Percentiles rank a stretch among this genome's conserved stretches.
Evolutionary conservation across 2,329 filamentous ascomycete species (phyloP).

Genomic region (Hymenoscyphus occultus): DNA sequence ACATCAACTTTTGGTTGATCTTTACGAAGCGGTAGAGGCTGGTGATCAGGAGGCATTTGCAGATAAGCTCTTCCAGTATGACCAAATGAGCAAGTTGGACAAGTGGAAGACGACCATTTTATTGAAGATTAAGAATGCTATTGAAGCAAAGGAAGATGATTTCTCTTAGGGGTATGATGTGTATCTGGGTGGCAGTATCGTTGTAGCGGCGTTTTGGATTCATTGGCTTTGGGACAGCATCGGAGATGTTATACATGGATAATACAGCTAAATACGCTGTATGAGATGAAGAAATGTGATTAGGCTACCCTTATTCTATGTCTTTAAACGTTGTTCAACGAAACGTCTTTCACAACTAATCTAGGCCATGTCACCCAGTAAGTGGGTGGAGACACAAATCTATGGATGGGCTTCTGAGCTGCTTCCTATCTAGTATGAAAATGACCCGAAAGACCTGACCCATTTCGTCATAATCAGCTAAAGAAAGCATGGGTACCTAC

Average conservation of each 20-base stretch:
- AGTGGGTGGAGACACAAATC: too few species aligned
- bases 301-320: background rate
- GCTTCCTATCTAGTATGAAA: too few species aligned
- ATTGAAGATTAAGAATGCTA: constrained; percentile 77
- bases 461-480: too few species aligned
- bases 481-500: too few species aligned
- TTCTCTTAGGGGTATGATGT: constrained; percentile 50
- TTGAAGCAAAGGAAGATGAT: constrained; percentile 68
- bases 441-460: too few species aligned
- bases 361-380: too few species aligned
- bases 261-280: background rate
- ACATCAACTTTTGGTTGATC: constrained; percentile 74
- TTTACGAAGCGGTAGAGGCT: constrained; percentile 70
- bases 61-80: constrained; percentile 83
- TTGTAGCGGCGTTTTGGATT: constrained; percentile 15
- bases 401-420: too few species aligned
- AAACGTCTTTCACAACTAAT: background rate
- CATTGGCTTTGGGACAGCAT: constrained; percentile 8
- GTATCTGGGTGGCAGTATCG: background rate
- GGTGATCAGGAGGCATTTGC: constrained; percentile 80
- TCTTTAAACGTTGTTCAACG: background rate
- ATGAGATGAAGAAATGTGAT: background rate
- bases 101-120: constrained; percentile 95
- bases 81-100: constrained; percentile 89
- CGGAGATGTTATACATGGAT: constrained; percentile 8